Conservation (phyloP, 352 stramenopile genomes). For the Phytophthora fragariaefolia region DNA sequence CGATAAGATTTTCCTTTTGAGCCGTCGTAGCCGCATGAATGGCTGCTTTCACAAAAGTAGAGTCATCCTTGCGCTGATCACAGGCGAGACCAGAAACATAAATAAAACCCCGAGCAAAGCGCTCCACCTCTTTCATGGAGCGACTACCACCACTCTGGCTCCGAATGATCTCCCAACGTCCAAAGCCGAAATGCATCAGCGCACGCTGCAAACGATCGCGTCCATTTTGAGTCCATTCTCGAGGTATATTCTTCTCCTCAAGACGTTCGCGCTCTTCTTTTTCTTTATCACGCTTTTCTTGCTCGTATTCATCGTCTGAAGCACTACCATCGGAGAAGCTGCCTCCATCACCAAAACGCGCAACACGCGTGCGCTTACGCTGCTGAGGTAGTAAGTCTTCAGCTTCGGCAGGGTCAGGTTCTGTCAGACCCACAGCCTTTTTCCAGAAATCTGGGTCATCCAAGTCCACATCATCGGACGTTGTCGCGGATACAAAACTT, state of each 20-base stretch:
- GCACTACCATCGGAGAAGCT: constrained; percentile 76
- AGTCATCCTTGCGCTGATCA: constrained; percentile 80
- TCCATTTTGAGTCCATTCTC: constrained; percentile 89
- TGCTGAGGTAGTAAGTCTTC: constrained; percentile 77
- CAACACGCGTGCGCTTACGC: constrained; percentile 86
- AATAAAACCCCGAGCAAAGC: constrained; percentile 88
- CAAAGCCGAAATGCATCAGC: constrained; percentile 90
- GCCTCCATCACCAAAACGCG: constrained; percentile 74
- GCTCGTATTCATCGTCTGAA: constrained; percentile 64
- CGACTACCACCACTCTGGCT: constrained; percentile 89
- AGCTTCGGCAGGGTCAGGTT: constrained; percentile 69
- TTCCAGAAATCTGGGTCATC: constrained; percentile 99
- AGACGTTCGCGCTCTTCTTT: constrained; percentile 59
- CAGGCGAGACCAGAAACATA: constrained; percentile 86
- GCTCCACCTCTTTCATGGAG: constrained; percentile 82
- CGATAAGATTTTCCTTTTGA: constrained; percentile 74
- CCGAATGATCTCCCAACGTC: constrained; percentile 89
- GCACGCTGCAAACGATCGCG: constrained; percentile 84
- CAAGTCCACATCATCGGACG: constrained; percentile 95
- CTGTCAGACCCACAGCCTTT: constrained; percentile 93
- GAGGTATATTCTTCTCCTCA: constrained; percentile 73
- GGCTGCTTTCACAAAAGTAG: constrained; percentile 81
- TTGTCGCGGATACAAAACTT: constrained; percentile 91
- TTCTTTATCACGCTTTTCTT: constrained; percentile 55
- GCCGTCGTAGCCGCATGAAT: constrained; percentile 70